Base-by-base conservation (phyloP, 768 basidiomycete species). In the Xerocomus potaroensis region DNA sequence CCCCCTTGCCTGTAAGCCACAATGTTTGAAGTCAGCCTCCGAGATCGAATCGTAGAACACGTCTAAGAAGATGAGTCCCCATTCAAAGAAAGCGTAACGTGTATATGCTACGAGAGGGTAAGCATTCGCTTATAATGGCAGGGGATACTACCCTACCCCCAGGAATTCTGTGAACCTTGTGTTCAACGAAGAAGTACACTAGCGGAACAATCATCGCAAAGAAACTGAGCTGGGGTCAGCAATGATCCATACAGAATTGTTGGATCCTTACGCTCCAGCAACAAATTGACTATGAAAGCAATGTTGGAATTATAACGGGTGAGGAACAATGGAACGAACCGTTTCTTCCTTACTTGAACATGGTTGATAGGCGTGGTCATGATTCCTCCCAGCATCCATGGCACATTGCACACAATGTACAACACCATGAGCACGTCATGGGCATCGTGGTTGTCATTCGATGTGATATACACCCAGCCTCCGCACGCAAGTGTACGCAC, bases 391-490 rank as follows among this genome's bases (percentile, higher is more conserved):
- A 82, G 55, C 91, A 94, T 95, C 91, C 91, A 95, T 4, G 92
- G 92, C 3, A 91, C 58, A 58, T 88, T 91, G 62, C 81, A 78
- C 4, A 88, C 72, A 51, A 95, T 87, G 60, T 94, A 95, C 42
- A 76, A 64, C 49, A 94, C 82, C 92, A 95, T 95, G 61, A 83
- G 80, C 30, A 91, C 67, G 61, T 95, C 92, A 67, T 95, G 92
- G 12, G 74, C 72, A 58, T 87, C 84, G 55, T 91, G 89, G 66
- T 87, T 77, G 61, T 94, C 91, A 42, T 69, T 80, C 3, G 87
- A 88, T 0, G 92, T 93, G 58, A 94, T 81, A 57, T 83, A 95
- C 23, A 93, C 89, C 91, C 91, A 95, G 22, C 92, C 91, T 26
- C 89, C 92, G 57, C 91, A 94, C 3, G 80, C 75, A 26, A 94